A percentile compares a stretch with the other conserved stretches of the same genome.
These are phyloP conservation scores for Rosa persica DNA, from an alignment of 306 rosid species.

Conservation along the genomic window DNA sequence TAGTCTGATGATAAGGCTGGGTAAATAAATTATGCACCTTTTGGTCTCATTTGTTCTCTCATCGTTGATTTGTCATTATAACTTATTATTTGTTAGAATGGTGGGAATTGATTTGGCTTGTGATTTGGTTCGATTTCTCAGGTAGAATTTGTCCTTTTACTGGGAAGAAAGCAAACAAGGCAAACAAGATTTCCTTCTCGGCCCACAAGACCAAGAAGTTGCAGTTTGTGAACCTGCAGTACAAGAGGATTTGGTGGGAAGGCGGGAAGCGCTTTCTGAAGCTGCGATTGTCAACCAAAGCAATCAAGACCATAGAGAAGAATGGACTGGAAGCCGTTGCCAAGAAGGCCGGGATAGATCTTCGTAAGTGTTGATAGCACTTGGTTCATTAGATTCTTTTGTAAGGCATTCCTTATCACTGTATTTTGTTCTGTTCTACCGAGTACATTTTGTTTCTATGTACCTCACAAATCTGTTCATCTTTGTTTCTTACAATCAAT, in stretches of 20 bases:
- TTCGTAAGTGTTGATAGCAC: slow-evolving; percentile 50
- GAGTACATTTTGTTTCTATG: not conserved
- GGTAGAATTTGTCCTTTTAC: slow-evolving; percentile 74
- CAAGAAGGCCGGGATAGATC: slow-evolving; percentile 92
- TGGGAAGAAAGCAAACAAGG: slow-evolving; percentile 87
- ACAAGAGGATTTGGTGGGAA: slow-evolving; percentile 96
- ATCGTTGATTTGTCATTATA: not conserved
- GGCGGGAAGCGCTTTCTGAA: slow-evolving; percentile 97
- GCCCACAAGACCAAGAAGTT: slow-evolving; percentile 78
- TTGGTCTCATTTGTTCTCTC: not conserved
- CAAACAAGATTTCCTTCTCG: slow-evolving; percentile 79
- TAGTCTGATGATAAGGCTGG: too few relatives aligned
- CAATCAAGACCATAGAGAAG: too few relatives aligned
- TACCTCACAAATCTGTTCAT: not conserved
- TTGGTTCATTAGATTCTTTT: slow-evolving; percentile 17
- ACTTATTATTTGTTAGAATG: not conserved
- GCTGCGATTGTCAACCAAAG: slow-evolving; percentile 20
- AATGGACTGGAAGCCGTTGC: slow-evolving; percentile 35
- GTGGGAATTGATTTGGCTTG: not conserved
- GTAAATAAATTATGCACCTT: not conserved
- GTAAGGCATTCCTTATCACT: slow-evolving; percentile 13
- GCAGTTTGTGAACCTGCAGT: slow-evolving; percentile 90
- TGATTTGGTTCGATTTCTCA: slow-evolving; percentile 28
- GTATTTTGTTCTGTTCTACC: not conserved
- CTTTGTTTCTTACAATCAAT: not conserved